These are phyloP conservation scores for Primulina huaijiensis DNA, from an alignment of 257 asterid genomes.

Conservation along the genomic window DNA sequence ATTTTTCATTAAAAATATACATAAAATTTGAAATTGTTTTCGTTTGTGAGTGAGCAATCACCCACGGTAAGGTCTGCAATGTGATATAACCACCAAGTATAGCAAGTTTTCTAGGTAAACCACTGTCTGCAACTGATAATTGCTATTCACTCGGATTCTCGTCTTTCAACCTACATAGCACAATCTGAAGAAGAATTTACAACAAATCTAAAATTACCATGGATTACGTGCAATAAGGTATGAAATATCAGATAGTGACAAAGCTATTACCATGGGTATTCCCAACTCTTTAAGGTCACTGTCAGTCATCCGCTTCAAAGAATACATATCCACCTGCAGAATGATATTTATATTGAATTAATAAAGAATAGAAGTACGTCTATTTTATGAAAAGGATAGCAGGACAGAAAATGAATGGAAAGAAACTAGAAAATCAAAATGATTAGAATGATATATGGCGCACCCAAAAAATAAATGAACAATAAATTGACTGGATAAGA, in stretches of 20 bases:
- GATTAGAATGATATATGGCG: slow-evolving; percentile 14
- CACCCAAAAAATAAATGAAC: slow-evolving; percentile 6
- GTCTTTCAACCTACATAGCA: not conserved
- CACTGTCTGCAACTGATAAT: not conserved
- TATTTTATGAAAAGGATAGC: not conserved
- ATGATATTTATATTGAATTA: slow-evolving; percentile 19
- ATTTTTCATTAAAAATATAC: too few species aligned
- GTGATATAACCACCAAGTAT: too few species aligned
- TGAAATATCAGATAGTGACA: slow-evolving; percentile 16
- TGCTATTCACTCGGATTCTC: not conserved
- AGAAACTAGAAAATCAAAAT: not conserved
- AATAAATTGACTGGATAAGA: not conserved
- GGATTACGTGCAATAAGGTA: slow-evolving; percentile 6
- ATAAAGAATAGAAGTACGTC: not conserved
- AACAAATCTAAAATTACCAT: slow-evolving; percentile 2
- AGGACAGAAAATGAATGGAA: too few species aligned
- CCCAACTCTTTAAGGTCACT: slow-evolving; percentile 87
- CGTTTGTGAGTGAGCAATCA: not conserved
- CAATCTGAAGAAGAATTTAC: not conserved
- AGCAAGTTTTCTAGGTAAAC: not conserved
- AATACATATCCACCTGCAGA: slow-evolving; percentile 88
- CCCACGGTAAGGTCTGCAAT: not conserved
- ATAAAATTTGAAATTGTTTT: too few species aligned
- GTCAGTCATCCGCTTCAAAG: slow-evolving; percentile 88
- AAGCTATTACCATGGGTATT: slow-evolving; percentile 74